Evolutionary conservation across 176 grass and related monocot genomes (phyloP), one percentile per base, ranked within the genome.

Genomic region (barley (Hordeum vulgare)): DNA sequence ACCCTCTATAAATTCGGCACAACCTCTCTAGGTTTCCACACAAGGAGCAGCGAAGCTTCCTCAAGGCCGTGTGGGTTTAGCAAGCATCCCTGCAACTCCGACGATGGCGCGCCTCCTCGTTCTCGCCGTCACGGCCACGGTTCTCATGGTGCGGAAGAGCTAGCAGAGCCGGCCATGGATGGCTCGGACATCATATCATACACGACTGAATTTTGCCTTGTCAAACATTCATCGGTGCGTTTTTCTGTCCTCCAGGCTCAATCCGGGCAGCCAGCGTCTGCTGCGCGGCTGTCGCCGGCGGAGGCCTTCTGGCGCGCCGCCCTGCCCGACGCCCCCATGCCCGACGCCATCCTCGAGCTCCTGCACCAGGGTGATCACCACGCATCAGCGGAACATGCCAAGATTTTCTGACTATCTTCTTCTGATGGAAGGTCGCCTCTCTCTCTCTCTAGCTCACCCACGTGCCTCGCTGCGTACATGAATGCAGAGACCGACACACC

Each of bases 271-370:
- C 45, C 18, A 37, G 23, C 15, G 2, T 42, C n/a, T 20, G 87
- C 76, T 15, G 69, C 87, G 39, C 77, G 67, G 61, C 69, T 25
- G 86, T 54, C 57, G 24, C 62, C 81, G 49, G 37, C 61, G 7
- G 87, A 80, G 49, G 76, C 36, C 7, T 85, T 84, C 82, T 89
- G 87, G 87, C 82, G 69, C 61, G 3, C 87, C 17, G 51, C 49
- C 61, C 59, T 85, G 36, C 76, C 81, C 9, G 49, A 25, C 61
- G 45, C 69, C 26, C n/a, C 69, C 76, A 80, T 85, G 47, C 87
- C 82, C 27, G 81, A 81, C 45, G 61, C 81, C 76, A 75, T 85
- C 81, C 35, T 73, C 69, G 76, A 89, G 49, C 87, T 89, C 76
- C 76, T 75, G 4, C 81, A 59, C 76, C 37, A 40, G 26, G 67